Evolutionary conservation across 2,329 filamentous ascomycete species (phyloP).

Genomic region (Daldinia sp.): DNA sequence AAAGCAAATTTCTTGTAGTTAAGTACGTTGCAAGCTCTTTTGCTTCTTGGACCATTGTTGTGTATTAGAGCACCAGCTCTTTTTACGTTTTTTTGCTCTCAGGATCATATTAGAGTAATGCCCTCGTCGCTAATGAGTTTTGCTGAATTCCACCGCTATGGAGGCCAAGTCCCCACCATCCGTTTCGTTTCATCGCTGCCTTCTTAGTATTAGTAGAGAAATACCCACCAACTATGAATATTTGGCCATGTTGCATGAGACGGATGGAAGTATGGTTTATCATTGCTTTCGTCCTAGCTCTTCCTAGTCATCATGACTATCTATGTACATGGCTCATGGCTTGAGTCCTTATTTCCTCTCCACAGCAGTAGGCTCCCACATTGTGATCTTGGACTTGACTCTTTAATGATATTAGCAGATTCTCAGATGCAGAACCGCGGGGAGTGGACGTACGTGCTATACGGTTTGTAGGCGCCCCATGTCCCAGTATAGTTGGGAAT

Average conservation of each 20-base stretch:
- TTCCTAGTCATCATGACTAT: slow-evolving; percentile 20
- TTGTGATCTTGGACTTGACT: slow-evolving; percentile 64
- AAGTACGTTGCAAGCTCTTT: background rate
- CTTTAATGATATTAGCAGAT: slow-evolving; percentile 53
- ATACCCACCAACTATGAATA: background rate
- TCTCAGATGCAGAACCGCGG: no score
- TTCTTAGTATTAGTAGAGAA: background rate
- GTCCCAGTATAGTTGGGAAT: slow-evolving; percentile 80
- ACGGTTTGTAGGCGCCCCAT: slow-evolving; percentile 88
- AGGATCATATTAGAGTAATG: background rate
- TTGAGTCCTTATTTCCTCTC: slow-evolving; percentile 46
- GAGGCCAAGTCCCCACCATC: background rate
- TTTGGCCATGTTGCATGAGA: background rate
- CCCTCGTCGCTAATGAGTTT: background rate
- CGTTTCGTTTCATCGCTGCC: background rate
- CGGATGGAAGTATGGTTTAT: background rate
- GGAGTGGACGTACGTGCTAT: slow-evolving; percentile 82
- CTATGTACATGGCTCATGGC: slow-evolving; percentile 30
- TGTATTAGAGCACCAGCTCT: background rate
- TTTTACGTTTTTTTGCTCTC: background rate
- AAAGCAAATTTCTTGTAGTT: background rate
- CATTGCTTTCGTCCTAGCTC: slow-evolving; percentile 11
- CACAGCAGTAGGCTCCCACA: slow-evolving; percentile 62
- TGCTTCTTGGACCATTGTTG: background rate
- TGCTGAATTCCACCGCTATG: background rate